These are phyloP conservation scores for Rhododendron mucronatum DNA, from an alignment of 148 eudicot species.

Conservation along the genomic window DNA sequence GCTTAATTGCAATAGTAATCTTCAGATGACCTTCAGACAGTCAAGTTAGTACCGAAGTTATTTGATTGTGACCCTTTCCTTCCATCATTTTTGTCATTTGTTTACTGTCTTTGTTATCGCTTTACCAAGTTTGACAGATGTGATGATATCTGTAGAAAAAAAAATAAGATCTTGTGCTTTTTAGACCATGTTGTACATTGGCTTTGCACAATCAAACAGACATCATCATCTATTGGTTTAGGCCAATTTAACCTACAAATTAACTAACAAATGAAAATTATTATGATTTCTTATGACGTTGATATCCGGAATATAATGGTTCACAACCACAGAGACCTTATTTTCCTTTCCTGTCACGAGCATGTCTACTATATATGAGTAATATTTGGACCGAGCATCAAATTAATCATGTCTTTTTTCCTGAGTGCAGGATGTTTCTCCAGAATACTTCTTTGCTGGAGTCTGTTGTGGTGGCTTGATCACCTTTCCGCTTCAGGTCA, in stretches of 20 bases:
- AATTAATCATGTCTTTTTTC: neutral
- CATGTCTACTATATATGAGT: neutral
- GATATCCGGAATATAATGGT: too few species aligned
- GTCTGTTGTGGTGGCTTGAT: conserved; percentile 86
- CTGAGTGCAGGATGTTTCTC: conserved; percentile 67
- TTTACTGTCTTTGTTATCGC: neutral
- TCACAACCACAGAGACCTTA: neutral
- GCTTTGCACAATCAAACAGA: neutral
- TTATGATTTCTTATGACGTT: too few species aligned
- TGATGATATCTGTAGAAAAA: neutral
- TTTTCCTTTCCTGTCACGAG: neutral
- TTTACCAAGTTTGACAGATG: neutral
- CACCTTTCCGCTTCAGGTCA: conserved; percentile 88
- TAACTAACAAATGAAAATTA: neutral
- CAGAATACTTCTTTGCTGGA: conserved; percentile 89
- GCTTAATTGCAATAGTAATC: neutral
- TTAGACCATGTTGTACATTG: neutral
- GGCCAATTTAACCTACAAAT: neutral
- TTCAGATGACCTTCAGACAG: too few species aligned
- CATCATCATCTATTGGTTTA: neutral
- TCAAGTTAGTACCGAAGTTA: neutral
- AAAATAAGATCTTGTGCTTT: neutral
- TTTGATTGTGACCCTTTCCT: neutral
- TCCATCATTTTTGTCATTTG: neutral
- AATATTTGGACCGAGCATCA: neutral